Conservation (phyloP, 345 rosid genomes). For the Salix exigua region DNA sequence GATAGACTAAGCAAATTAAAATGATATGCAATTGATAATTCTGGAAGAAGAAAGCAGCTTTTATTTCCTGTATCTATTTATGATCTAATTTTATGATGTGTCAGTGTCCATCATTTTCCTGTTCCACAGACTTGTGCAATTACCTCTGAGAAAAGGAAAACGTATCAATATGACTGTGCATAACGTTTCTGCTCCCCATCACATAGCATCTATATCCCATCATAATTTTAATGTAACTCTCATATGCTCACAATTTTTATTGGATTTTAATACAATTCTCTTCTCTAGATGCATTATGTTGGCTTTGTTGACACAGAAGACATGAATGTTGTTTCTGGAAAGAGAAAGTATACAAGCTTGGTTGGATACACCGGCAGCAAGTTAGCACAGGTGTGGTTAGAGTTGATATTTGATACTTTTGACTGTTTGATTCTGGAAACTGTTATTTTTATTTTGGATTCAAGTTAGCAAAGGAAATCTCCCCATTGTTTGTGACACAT, state of each 20-base stretch:
- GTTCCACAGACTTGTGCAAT: too few species aligned
- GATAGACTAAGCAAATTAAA: neutral
- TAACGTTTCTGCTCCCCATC: neutral
- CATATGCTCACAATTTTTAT: constrained; percentile 8
- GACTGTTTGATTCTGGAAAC: neutral
- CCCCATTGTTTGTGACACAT: too few species aligned
- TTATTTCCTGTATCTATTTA: too few species aligned
- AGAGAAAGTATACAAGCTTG: constrained; percentile 66
- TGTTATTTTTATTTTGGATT: neutral
- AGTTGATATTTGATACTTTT: neutral
- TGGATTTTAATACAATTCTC: constrained; percentile 13
- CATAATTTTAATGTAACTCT: neutral
- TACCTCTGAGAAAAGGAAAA: too few species aligned
- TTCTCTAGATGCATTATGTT: constrained; percentile 77
- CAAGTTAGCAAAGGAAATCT: too few species aligned
- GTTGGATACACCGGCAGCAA: constrained; percentile 72
- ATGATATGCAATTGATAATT: too few species aligned
- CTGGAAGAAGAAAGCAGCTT: too few species aligned
- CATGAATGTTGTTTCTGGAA: constrained; percentile 76
- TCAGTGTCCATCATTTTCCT: too few species aligned
- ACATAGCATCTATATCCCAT: neutral
- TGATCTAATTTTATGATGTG: too few species aligned
- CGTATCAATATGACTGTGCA: neutral
- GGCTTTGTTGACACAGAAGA: constrained; percentile 89
- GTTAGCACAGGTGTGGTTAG: constrained; percentile 77